A percentile compares a stretch with the other conserved stretches of the same genome.
Evolutionary conservation across 352 stramenopile species (phyloP).

Genomic region (Hyaloperonospora brassicae): DNA sequence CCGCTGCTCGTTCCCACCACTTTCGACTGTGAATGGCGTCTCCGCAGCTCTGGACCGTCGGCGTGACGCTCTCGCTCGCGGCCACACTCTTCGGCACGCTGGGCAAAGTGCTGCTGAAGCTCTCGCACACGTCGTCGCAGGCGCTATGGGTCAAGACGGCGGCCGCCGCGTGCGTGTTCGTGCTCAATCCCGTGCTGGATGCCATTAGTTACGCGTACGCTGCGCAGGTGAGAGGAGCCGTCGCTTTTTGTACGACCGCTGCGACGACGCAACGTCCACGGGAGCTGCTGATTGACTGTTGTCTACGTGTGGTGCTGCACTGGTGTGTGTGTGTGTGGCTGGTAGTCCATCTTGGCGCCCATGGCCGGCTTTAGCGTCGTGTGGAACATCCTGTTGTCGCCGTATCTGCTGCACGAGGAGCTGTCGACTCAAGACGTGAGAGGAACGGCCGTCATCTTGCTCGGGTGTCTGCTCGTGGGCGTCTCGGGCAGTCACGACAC

Average conservation of each 20-base stretch:
- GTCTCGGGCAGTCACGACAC: constrained; percentile 77
- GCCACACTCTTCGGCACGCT: neutral
- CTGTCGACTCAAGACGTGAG: constrained; percentile 66
- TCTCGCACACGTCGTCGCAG: constrained; percentile 62
- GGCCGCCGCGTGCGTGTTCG: constrained; percentile 70
- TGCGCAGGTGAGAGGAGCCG: constrained; percentile 42
- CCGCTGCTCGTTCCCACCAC: no score
- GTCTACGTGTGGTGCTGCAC: constrained; percentile 6
- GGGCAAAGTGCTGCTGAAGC: constrained; percentile 66
- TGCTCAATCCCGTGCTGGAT: constrained; percentile 81
- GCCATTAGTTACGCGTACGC: constrained; percentile 82
- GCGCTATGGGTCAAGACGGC: constrained; percentile 50
- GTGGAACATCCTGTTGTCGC: constrained; percentile 82
- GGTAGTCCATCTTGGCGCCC: constrained; percentile 71
- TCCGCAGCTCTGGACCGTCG: constrained; percentile 64
- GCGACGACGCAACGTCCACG: constrained; percentile 3
- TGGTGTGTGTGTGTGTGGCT: constrained; percentile 1
- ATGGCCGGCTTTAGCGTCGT: constrained; percentile 85
- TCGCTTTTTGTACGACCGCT: constrained; percentile 3
- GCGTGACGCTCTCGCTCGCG: constrained; percentile 25
- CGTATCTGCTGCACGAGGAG: constrained; percentile 74
- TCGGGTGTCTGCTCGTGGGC: constrained; percentile 67
- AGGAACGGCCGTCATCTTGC: constrained; percentile 64
- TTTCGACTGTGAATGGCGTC: constrained; percentile 16
- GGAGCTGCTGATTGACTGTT: constrained; percentile 21